Percentiles rank a stretch among this genome's conserved stretches.
Evolutionary conservation across 2,329 filamentous ascomycete genomes (phyloP).

Genomic region (Leptographium wingfieldii): DNA sequence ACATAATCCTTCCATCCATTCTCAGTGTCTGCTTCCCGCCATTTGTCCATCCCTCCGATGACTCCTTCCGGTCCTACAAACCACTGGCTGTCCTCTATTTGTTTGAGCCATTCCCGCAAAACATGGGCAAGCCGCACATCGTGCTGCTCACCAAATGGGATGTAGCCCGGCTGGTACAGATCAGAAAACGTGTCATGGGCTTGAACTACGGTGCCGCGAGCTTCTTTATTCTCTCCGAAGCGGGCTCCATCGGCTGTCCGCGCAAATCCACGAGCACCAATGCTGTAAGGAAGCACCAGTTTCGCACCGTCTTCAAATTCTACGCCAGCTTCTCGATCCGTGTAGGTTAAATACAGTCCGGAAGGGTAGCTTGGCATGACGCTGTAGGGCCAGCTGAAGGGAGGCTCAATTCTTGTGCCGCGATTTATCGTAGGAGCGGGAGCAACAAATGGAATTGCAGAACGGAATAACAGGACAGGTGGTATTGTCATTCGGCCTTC

Average conservation of each 20-base stretch:
- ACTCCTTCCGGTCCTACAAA: not conserved
- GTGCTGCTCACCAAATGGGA: not conserved
- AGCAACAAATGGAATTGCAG: not conserved
- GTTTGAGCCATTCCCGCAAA: not conserved
- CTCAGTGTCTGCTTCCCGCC: not conserved
- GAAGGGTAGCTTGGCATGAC: not conserved
- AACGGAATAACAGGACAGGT: not conserved
- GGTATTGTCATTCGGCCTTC: not conserved
- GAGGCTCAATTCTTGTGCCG: not conserved
- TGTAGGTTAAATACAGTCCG: not conserved
- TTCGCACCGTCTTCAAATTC: not conserved
- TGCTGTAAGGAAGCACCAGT: not conserved
- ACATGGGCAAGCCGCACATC: not conserved
- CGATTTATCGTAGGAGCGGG: not conserved
- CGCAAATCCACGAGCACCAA: not conserved
- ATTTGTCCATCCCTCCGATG: not conserved
- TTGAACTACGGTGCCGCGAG: not conserved
- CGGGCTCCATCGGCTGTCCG: not conserved
- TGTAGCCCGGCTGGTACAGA: not conserved
- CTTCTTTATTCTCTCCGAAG: not conserved
- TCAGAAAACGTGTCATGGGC: not conserved
- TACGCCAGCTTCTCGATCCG: not conserved
- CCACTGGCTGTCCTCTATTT: not conserved
- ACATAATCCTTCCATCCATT: not conserved
- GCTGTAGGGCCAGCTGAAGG: not conserved